Evolutionary conservation across 2,329 filamentous ascomycete genomes (phyloP), one percentile per base, ranked within the genome.

Genomic region (Colletotrichum chlorophyti): DNA sequence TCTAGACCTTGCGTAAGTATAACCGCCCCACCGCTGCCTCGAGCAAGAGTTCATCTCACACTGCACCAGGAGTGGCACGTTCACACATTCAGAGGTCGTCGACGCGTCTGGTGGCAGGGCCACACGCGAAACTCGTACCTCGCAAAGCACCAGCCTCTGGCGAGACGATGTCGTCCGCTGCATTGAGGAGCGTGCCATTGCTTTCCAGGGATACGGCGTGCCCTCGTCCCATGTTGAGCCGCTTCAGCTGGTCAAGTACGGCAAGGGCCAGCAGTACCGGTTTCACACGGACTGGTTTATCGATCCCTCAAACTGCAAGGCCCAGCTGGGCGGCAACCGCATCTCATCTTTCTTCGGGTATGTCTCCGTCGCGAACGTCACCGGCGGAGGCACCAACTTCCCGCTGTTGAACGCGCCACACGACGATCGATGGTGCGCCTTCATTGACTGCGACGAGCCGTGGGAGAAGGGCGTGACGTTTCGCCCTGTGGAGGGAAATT

Each of bases 201-300:
- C 68, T 15, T 79, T 82, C 63, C 79, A 81, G 53, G 79, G 79
- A 57, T 72, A 76, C 54, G 64, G 69, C 8, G 66, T 72, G 2
- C 53, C 63, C n/a, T 72, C 69, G 26, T 57, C 63, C 2, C 70
- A 78, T 53, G 70, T 81, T 9, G 78, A 81, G 67, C 77, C 79
- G 0, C 65, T 82, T 11, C 79, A 81, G 65, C 74, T 81, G 4
- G 79, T 81, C 50, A 75, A 74, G 62, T 82, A 82, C 63, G 74
- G 67, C 27, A 60, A 65, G 10, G 75, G 75, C 12, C 76, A 79
- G 64, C 76, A 72, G 53, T 81, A 79, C 66, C 76, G 80, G 64
- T 79, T 76, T 65, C 80, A 82, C 69, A 80, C 77, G 4, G 80
- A 82, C 69, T 82, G 80, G 79, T 81, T 79, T 69, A 74, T 74